Conservation (phyloP, 139 green algal species). For the Gonium pectorale region DNA sequence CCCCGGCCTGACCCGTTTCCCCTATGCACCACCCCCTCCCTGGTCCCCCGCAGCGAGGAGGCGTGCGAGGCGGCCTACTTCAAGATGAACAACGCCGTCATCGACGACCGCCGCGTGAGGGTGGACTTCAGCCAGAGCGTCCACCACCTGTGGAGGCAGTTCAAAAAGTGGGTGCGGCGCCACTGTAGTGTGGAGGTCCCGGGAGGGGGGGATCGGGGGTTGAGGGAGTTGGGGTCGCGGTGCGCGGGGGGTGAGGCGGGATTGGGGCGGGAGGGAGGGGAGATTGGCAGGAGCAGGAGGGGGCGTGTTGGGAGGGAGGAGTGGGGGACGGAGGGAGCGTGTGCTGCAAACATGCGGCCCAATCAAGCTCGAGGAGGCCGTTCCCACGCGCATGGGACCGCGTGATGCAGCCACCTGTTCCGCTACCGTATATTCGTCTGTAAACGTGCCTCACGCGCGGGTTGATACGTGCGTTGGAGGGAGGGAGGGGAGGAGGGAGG, state of each 20-base stretch:
- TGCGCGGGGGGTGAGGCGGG: not conserved
- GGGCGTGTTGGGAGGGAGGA: not conserved
- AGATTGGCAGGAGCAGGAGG: too few species aligned
- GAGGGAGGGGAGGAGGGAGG: too few species aligned
- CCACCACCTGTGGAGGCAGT: slow-evolving; percentile 95
- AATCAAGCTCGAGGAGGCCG: too few species aligned
- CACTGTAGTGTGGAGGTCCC: too few species aligned
- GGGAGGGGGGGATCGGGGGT: not conserved
- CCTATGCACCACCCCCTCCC: not conserved
- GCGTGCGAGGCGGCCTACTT: slow-evolving; percentile 94
- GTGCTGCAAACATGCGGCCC: too few species aligned
- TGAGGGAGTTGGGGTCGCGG: not conserved
- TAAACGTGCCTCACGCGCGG: not conserved
- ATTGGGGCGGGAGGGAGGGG: not conserved
- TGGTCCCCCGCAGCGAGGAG: slow-evolving; percentile 63
- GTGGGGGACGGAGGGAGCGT: too few species aligned
- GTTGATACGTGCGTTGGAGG: too few species aligned
- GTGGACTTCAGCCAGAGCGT: slow-evolving; percentile 97
- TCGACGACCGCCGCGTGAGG: slow-evolving; percentile 90
- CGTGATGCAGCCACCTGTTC: not conserved
- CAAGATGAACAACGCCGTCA: slow-evolving; percentile 99
- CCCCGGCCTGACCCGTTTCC: too few species aligned
- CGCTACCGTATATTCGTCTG: not conserved
- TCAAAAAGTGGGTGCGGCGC: slow-evolving; percentile 71
- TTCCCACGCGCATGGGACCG: too few species aligned